A percentile compares a stretch with the other conserved stretches of the same genome.
Conservation (phyloP, 2,329 filamentous ascomycete species). For the Cytospora piceae region DNA sequence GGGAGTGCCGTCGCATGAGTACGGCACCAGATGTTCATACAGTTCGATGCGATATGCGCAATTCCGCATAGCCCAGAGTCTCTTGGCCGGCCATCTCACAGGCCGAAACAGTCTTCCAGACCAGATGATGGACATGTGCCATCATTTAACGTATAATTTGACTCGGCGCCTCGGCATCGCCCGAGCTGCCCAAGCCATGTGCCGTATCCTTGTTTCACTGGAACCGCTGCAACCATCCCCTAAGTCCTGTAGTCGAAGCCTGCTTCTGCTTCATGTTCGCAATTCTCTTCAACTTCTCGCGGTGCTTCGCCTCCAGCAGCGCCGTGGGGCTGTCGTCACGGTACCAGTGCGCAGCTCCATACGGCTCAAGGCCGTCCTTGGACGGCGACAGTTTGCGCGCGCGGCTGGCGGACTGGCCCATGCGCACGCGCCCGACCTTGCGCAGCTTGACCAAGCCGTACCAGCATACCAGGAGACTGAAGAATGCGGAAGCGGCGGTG, state of each 20-base stretch:
- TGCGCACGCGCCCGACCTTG: constrained; percentile 84
- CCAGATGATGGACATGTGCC: background rate
- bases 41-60: background rate
- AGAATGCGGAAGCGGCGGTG: constrained; percentile 68
- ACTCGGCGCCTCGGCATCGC: background rate
- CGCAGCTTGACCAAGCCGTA: constrained; percentile 85
- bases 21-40: background rate
- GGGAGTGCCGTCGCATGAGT: background rate
- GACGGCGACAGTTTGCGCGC: constrained; percentile 13
- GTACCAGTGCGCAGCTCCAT: constrained; percentile 43
- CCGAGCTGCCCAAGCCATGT: background rate
- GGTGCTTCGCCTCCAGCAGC: constrained; percentile 57
- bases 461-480: constrained; percentile 77
- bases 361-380: constrained; percentile 19
- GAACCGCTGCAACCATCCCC: constrained; percentile 37
- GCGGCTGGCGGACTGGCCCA: constrained; percentile 48
- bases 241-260: constrained; percentile 36
- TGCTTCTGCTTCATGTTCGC: constrained; percentile 50
- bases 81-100: constrained; percentile 3
- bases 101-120: background rate
- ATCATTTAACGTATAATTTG: background rate
- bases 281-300: constrained; percentile 57
- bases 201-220: background rate
- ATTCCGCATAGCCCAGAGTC: background rate
- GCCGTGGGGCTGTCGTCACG: constrained; percentile 54